Evolutionary conservation across 2,329 filamentous ascomycete species (phyloP).

Genomic region (Zalaria sp.): DNA sequence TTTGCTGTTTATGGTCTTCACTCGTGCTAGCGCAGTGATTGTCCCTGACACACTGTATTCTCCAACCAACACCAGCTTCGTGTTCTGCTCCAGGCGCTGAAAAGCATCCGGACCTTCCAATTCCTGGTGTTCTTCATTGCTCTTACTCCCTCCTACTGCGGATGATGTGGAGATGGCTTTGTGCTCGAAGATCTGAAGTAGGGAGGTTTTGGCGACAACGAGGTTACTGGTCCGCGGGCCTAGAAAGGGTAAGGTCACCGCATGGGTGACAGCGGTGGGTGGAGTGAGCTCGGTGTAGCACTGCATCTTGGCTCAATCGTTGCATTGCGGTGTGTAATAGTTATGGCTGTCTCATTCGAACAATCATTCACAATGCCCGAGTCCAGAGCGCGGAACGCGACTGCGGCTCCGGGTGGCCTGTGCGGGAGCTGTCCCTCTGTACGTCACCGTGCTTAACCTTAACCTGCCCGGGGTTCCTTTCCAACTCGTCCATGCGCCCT

Average conservation of each 20-base stretch:
- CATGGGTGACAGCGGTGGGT: constrained; percentile 87
- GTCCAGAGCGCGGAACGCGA: neutral
- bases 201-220: constrained; percentile 78
- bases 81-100: constrained; percentile 25
- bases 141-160: constrained; percentile 11
- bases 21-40: constrained; percentile 65
- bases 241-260: constrained; percentile 64
- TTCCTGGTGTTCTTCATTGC: constrained; percentile 5
- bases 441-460: too few species aligned
- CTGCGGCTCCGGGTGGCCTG: too few species aligned
- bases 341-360: too few species aligned
- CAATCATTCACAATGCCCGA: neutral
- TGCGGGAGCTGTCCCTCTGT: too few species aligned
- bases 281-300: constrained; percentile 93
- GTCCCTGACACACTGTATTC: constrained; percentile 78
- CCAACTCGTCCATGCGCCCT: too few species aligned
- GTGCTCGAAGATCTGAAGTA: constrained; percentile 80
- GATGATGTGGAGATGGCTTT: constrained; percentile 53
- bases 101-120: constrained; percentile 1
- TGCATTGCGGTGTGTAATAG: neutral
- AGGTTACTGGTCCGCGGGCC: constrained; percentile 68
- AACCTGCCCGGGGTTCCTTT: too few species aligned
- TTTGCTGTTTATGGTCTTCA: constrained; percentile 58
- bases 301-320: constrained; percentile 50
- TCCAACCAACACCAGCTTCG: constrained; percentile 70